phyloP scores from a whole-genome alignment of 345 rosid genomes.

The Bruguiera gymnorhiza region DNA sequence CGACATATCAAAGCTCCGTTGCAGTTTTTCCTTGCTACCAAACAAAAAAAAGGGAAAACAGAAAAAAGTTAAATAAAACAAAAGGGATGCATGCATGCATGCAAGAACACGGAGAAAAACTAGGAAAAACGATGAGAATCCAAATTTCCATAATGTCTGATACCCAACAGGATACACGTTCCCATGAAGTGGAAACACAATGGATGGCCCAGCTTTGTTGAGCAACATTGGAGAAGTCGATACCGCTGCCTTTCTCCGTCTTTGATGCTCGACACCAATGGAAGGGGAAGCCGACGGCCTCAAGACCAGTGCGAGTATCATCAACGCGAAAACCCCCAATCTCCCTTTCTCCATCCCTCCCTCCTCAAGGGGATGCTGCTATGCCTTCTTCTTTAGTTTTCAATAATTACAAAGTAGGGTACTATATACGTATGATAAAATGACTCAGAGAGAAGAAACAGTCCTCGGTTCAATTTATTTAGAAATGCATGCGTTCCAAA shows the following conservation, averaged over 20 bases:
- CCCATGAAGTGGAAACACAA: conserved; percentile 65
- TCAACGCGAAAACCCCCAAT: conserved; percentile 6
- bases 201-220: conserved; percentile 51
- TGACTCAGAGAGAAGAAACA: not conserved
- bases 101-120: no score
- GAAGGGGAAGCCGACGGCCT: conserved; percentile 8
- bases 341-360: not conserved
- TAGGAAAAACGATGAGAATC: no score
- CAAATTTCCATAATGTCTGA: no score
- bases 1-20: no score
- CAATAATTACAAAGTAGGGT: not conserved
- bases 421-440: not conserved
- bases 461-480: not conserved
- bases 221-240: conserved; percentile 31
- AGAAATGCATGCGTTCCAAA: not conserved
- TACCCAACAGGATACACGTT: conserved; percentile 75
- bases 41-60: no score
- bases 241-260: conserved; percentile 26
- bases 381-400: not conserved
- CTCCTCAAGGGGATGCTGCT: not conserved
- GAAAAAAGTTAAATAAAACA: no score
- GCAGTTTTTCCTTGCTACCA: no score
- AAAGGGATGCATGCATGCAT: no score
- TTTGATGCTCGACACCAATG: conserved; percentile 7
- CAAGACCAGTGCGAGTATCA: conserved; percentile 5